Evolutionary conservation across 2,329 filamentous ascomycete species (phyloP), one percentile per base, ranked within the genome.

Genomic region (Fusarium begoniae): DNA sequence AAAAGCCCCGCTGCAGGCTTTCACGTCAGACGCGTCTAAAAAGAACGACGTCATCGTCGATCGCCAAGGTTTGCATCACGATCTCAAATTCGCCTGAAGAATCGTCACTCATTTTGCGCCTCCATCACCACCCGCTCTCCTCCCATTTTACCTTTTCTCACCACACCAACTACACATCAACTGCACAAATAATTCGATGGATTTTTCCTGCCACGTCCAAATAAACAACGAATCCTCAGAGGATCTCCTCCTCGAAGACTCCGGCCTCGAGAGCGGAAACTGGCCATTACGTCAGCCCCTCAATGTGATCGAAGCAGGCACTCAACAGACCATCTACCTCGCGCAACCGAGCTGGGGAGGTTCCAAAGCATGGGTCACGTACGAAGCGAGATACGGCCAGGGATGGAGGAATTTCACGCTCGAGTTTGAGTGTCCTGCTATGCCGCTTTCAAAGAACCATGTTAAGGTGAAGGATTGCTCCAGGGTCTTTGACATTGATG

Each of bases 211-310:
- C 38, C 68, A 71, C 28, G 67, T 71, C 26, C 38, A 17, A 1
- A 50, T 71, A 32, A 71, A 18, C 32, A 71, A 71, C 41, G 55
- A 67, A 24, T 57, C 69, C 20, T 38, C 51, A 32, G 40, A 67
- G 43, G 67, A 71, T 63, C 69, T 71, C 9, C 66, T 71, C 24
- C 67, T 71, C 14, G 67, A 71, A 44, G 62, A 71, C 51, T 71
- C 69, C 7, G 69, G 62, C 10, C 62, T 71, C 2, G 55, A 67
- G 2, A 71, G 61, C 51, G 69, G 69, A 12, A 15, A 61, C 20
- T 71, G 69, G 69, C 67, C 69, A 28, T 57, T 71, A 37, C 69
- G 69, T 57, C 69, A 71, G 51, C 69, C 69, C 37, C 67, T 71
- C 22, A 71, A 71, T 14, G 22, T 71, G 11, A 71, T 71, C 12